phyloP scores from a whole-genome alignment of 148 eudicot species.

The Fallopia convolvulus region DNA sequence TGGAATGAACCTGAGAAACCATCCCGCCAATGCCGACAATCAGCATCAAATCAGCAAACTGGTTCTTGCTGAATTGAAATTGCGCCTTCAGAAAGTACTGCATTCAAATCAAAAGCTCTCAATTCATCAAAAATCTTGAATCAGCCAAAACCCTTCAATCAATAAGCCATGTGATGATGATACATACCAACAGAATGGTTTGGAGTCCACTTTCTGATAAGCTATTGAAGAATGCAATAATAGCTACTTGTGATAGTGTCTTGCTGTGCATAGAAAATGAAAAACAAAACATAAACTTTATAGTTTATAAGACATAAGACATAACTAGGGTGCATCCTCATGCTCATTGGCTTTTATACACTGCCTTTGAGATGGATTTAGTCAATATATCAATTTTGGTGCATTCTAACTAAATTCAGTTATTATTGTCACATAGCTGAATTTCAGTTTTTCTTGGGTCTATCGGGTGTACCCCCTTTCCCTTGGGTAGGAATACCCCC shows the following conservation, averaged over 20 bases:
- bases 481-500: no score
- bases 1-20: constrained; percentile 53
- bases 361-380: no score
- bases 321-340: no score
- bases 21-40: constrained; percentile 53
- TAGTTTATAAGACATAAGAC: neutral
- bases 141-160: neutral
- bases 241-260: constrained; percentile 54
- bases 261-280: constrained; percentile 33
- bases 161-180: neutral
- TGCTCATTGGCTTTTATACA: no score
- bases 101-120: constrained; percentile 5
- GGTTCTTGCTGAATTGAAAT: constrained; percentile 75
- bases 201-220: constrained; percentile 53
- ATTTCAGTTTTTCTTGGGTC: no score
- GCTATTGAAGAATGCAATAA: constrained; percentile 55
- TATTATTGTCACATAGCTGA: no score
- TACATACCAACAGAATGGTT: constrained; percentile 46
- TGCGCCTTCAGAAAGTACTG: constrained; percentile 81
- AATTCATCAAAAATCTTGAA: neutral
- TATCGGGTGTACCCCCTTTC: no score
- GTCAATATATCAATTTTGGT: no score
- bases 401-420: no score
- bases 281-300: neutral
- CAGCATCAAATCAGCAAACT: constrained; percentile 76